A percentile compares a stretch with the other conserved stretches of the same genome.
These are phyloP conservation scores for Globisporangium camurandrum DNA, from an alignment of 352 stramenopile species.

Conservation along the genomic window DNA sequence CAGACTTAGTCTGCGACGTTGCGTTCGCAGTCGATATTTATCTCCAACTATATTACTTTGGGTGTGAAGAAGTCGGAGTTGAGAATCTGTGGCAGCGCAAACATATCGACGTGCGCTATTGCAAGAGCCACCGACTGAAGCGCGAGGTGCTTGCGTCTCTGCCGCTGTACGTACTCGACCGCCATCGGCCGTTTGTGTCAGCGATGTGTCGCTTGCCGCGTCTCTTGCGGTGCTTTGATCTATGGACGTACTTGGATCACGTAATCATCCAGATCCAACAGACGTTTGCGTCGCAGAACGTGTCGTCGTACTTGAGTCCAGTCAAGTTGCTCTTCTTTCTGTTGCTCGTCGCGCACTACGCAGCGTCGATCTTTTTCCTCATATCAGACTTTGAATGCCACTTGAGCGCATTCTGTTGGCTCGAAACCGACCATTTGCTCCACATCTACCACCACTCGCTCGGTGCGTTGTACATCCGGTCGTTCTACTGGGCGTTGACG, in stretches of 20 bases:
- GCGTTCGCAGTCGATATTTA: conserved; percentile 61
- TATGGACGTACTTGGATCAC: conserved; percentile 54
- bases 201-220: conserved; percentile 47
- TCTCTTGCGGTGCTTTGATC: conserved; percentile 38
- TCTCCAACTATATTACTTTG: conserved; percentile 59
- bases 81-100: conserved; percentile 38
- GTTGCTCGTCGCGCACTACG: conserved; percentile 49
- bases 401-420: conserved; percentile 38
- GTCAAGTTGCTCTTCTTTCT: conserved; percentile 69
- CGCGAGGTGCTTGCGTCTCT: conserved; percentile 44
- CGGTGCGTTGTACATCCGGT: conserved; percentile 42
- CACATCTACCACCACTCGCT: conserved; percentile 49
- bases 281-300: conserved; percentile 48
- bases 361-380: conserved; percentile 60
- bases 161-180: conserved; percentile 43
- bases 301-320: conserved; percentile 62
- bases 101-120: conserved; percentile 25
- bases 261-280: conserved; percentile 68
- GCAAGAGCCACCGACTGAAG: conserved; percentile 34
- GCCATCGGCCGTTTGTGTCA: conserved; percentile 9
- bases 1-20: conserved; percentile 43
- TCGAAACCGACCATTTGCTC: conserved; percentile 48
- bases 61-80: conserved; percentile 26
- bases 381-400: conserved; percentile 57
- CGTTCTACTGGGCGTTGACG: conserved; percentile 70